Evolutionary conservation across 768 basidiomycete genomes (phyloP).

Genomic region (Lactarius quietus): DNA sequence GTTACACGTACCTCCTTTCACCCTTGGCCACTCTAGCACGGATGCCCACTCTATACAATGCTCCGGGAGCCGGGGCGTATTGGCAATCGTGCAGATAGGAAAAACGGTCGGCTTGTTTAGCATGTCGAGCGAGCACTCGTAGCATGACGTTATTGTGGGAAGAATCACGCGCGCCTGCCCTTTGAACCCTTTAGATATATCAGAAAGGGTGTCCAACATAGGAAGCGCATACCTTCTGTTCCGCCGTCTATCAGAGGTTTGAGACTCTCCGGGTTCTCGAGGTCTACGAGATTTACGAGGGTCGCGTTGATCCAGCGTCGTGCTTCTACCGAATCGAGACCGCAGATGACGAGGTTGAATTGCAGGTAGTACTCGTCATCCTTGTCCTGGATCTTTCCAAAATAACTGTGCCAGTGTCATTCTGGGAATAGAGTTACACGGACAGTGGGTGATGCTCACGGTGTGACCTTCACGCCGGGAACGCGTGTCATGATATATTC

Average conservation of each 20-base stretch:
- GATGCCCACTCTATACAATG: constrained; percentile 99
- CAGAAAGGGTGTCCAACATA: background rate
- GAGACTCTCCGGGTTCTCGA: constrained; percentile 87
- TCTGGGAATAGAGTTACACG: background rate
- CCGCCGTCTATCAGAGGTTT: constrained; percentile 98
- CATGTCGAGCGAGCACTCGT: constrained; percentile 98
- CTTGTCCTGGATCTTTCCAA: constrained; percentile 98
- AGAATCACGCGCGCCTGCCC: constrained; percentile 97
- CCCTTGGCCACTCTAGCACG: constrained; percentile 96
- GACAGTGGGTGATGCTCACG: constrained; percentile 52
- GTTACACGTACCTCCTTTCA: constrained; percentile 68
- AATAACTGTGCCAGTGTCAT: constrained; percentile 55
- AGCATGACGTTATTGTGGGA: constrained; percentile 92
- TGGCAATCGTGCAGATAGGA: constrained; percentile 98
- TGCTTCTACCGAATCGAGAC: constrained; percentile 95
- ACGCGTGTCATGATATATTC: constrained; percentile 97
- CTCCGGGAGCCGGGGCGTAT: constrained; percentile 95
- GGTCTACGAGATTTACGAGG: constrained; percentile 89
- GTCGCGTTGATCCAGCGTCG: constrained; percentile 99
- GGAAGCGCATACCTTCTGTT: constrained; percentile 74
- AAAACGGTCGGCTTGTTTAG: constrained; percentile 95
- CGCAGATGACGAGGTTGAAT: constrained; percentile 96
- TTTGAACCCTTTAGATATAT: constrained; percentile 72
- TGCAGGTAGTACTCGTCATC: constrained; percentile 92
- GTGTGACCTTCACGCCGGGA: constrained; percentile 93